Conservation (phyloP, 2,329 filamentous ascomycete species). For the Fusarium gaditjirri region DNA sequence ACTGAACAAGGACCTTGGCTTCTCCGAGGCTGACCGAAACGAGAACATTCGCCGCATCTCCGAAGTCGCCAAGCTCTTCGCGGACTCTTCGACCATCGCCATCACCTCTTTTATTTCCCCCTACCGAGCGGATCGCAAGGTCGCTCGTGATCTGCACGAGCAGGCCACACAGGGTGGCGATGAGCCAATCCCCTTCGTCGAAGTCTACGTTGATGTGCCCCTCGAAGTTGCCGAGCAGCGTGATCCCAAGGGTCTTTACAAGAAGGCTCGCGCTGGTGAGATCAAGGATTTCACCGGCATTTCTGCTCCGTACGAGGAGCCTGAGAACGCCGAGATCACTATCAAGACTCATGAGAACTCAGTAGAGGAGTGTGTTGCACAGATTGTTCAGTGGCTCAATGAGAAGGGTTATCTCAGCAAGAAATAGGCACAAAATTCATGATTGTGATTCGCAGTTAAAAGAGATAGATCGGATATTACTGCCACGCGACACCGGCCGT, state of each 20-base stretch:
- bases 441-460: conserved; percentile 23
- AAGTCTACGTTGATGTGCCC: conserved; percentile 92
- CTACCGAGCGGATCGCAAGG: conserved; percentile 85
- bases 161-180: conserved; percentile 63
- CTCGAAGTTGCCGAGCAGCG: conserved; percentile 93
- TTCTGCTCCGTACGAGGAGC: conserved; percentile 93
- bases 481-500: conserved; percentile 39
- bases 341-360: conserved; percentile 84
- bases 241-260: conserved; percentile 97
- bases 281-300: conserved; percentile 99
- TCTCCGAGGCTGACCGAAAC: conserved; percentile 90
- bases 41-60: conserved; percentile 98
- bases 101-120: conserved; percentile 98
- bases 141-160: conserved; percentile 83
- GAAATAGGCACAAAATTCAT: conserved; percentile 33
- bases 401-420: conserved; percentile 65
- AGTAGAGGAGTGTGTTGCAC: conserved; percentile 87
- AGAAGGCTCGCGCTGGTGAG: conserved; percentile 91
- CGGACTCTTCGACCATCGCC: conserved; percentile 86
- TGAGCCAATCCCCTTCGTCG: conserved; percentile 85
- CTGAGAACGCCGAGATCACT: conserved; percentile 84
- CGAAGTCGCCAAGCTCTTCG: conserved; percentile 97
- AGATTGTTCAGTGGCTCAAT: conserved; percentile 84
- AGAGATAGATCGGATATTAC: conserved; percentile 44
- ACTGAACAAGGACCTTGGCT: conserved; percentile 96